phyloP scores from a whole-genome alignment of 2,329 filamentous ascomycete genomes.

The Podosphaera fusca region DNA sequence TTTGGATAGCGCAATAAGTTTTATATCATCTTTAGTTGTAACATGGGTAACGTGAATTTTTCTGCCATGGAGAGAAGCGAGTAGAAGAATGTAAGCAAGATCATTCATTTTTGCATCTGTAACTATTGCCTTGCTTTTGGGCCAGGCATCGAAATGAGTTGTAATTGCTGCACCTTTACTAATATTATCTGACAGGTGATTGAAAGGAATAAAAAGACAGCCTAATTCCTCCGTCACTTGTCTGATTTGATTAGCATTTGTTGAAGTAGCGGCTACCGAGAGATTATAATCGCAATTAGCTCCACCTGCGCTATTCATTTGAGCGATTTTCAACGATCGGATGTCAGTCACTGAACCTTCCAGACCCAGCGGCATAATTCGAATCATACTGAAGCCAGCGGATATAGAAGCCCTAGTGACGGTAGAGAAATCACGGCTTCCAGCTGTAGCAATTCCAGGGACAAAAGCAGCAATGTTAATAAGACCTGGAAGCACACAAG shows the following conservation, averaged over 20 bases:
- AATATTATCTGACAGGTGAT: conserved; percentile 56
- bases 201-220: conserved; percentile 64
- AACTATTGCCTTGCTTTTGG: conserved; percentile 53
- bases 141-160: conserved; percentile 59
- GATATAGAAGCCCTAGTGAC: conserved; percentile 53
- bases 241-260: conserved; percentile 53
- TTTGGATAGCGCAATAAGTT: conserved; percentile 54
- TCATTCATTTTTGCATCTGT: conserved; percentile 65
- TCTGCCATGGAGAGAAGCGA: conserved; percentile 55
- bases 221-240: conserved; percentile 51
- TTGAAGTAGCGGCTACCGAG: conserved; percentile 50
- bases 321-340: conserved; percentile 44
- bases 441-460: conserved; percentile 41
- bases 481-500: conserved; percentile 47
- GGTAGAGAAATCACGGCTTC: conserved; percentile 42
- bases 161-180: conserved; percentile 63
- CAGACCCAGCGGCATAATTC: conserved; percentile 53
- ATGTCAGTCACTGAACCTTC: conserved; percentile 52
- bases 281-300: conserved; percentile 61
- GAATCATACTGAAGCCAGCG: conserved; percentile 58
- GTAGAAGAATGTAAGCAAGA: conserved; percentile 54
- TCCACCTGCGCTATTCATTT: conserved; percentile 43
- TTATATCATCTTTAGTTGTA: conserved; percentile 61
- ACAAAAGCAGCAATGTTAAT: conserved; percentile 67
- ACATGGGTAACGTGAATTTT: conserved; percentile 63